Percentiles rank a stretch among this genome's conserved stretches.
phyloP scores from a whole-genome alignment of 495 filamentous ascomycete species.

The Hyaloscypha bicolor region DNA sequence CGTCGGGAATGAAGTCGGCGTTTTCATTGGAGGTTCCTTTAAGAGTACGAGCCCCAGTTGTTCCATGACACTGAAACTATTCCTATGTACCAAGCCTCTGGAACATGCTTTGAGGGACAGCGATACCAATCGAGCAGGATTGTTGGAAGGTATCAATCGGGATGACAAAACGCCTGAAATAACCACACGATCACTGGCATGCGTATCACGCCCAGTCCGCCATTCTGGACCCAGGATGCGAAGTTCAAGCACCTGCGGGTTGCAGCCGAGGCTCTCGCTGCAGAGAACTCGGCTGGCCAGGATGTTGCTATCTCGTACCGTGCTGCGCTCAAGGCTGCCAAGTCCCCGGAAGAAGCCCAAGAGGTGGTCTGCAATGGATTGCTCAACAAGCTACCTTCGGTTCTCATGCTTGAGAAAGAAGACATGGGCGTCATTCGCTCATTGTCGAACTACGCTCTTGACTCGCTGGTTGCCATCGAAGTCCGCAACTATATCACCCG shows the following conservation, averaged over 20 bases:
- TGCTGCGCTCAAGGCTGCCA: slow-evolving; percentile 44
- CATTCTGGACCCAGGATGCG: slow-evolving; percentile 54
- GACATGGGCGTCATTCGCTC: slow-evolving; percentile 53
- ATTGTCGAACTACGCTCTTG: slow-evolving; percentile 53
- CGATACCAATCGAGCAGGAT: slow-evolving; percentile 62
- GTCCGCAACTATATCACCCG: slow-evolving; percentile 55
- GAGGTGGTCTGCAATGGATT: slow-evolving; percentile 48
- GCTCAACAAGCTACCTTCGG: slow-evolving; percentile 48
- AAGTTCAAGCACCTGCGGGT: slow-evolving; percentile 54
- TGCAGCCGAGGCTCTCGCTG: slow-evolving; percentile 42
- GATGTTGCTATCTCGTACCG: slow-evolving; percentile 44
- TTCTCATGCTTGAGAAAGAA: slow-evolving; percentile 54
- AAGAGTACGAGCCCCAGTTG: slow-evolving; percentile 29
- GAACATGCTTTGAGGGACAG: slow-evolving; percentile 56
- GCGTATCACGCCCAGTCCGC: slow-evolving; percentile 46
- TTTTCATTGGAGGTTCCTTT: slow-evolving; percentile 47
- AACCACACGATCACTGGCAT: slow-evolving; percentile 55
- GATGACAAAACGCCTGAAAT: slow-evolving; percentile 63
- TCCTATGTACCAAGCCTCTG: slow-evolving; percentile 42
- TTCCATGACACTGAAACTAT: slow-evolving; percentile 45
- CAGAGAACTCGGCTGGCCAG: slow-evolving; percentile 31
- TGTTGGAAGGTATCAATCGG: slow-evolving; percentile 60
- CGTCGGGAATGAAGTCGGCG: slow-evolving; percentile 41
- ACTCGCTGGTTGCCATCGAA: slow-evolving; percentile 62
- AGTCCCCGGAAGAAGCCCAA: slow-evolving; percentile 46